Conservation (phyloP, 441 rosid species). For the Erodium moschatum region DNA sequence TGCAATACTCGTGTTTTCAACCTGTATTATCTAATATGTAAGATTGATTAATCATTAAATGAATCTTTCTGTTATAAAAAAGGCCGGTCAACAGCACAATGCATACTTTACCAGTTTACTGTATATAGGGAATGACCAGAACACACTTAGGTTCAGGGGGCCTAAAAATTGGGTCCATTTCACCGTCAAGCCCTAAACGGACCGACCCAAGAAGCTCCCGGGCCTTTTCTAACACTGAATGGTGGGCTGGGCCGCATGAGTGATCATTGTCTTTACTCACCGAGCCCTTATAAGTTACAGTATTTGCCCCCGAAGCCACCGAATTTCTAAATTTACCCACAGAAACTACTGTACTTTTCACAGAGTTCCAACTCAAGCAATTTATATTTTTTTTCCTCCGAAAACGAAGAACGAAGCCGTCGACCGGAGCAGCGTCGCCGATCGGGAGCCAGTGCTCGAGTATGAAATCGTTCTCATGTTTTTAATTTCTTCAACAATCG, state of each 20-base stretch:
- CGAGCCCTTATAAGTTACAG: neutral
- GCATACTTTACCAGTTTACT: no score
- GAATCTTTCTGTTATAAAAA: no score
- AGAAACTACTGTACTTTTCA: neutral
- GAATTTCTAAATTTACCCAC: conserved; percentile 3
- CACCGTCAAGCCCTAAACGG: no score
- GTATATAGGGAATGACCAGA: neutral
- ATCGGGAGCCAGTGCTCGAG: neutral
- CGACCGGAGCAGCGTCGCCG: conserved; percentile 3
- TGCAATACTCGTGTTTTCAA: no score
- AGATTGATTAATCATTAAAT: no score
- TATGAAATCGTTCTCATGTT: neutral
- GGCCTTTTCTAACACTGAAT: neutral
- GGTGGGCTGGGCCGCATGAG: neutral
- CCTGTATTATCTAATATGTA: no score
- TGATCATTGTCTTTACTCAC: neutral
- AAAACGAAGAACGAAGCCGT: conserved; percentile 1
- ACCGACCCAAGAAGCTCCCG: no score
- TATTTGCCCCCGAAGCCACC: neutral
- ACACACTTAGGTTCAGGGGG: neutral
- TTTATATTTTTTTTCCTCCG: neutral
- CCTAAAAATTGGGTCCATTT: neutral
- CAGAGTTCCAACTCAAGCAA: conserved; percentile 2
- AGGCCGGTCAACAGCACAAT: no score
- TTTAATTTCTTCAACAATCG: neutral